These are phyloP conservation scores for Colletotrichum lini DNA, from an alignment of 2,329 filamentous ascomycete species.

Conservation along the genomic window DNA sequence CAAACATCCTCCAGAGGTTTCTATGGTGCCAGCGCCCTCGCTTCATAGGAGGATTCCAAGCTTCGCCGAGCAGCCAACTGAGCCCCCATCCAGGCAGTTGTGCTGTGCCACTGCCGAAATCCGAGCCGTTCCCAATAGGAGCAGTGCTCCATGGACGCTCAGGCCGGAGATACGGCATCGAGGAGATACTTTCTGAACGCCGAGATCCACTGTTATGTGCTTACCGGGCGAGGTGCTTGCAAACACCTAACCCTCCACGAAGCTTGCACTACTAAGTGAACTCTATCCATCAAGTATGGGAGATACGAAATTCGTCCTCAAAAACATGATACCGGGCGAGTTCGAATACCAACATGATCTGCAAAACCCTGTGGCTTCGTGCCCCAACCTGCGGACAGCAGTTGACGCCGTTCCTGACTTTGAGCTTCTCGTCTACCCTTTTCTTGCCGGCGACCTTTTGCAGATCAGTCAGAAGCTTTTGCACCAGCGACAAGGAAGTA, in stretches of 20 bases:
- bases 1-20: not conserved
- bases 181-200: too few species aligned
- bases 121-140: too few species aligned
- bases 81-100: not conserved
- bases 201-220: too few species aligned
- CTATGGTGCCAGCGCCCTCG: not conserved
- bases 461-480: not conserved
- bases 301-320: not conserved
- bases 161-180: too few species aligned
- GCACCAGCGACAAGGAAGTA: not conserved
- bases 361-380: not conserved
- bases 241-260: too few species aligned
- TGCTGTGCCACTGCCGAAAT: not conserved
- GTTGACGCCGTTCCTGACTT: not conserved
- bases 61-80: not conserved
- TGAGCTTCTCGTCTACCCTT: not conserved
- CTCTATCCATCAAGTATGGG: not conserved
- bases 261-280: not conserved
- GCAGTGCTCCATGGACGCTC: too few species aligned
- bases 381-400: not conserved
- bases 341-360: not conserved
- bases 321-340: conserved; percentile 1
- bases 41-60: not conserved
- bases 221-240: too few species aligned
- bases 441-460: conserved; percentile 1